These are phyloP conservation scores for Gypsophila paniculata DNA, from an alignment of 179 eudicot species.

Conservation along the genomic window DNA sequence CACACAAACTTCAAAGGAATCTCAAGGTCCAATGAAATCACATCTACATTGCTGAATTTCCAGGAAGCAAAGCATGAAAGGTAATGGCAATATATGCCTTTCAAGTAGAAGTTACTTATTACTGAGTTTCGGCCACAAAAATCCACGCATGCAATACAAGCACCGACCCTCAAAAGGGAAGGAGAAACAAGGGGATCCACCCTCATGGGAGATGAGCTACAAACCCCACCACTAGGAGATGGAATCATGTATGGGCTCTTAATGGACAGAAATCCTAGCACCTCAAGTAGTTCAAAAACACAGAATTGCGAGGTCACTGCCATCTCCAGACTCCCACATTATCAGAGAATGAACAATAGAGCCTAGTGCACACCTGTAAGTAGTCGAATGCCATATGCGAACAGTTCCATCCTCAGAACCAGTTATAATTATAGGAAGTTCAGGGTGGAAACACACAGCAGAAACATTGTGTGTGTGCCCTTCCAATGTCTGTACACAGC, in stretches of 20 bases:
- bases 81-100: background rate
- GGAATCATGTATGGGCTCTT: background rate
- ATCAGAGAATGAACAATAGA: background rate
- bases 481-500: constrained; percentile 90
- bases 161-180: background rate
- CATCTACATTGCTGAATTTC: background rate
- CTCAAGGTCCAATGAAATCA: background rate
- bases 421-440: constrained; percentile 80
- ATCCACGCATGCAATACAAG: background rate
- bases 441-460: constrained; percentile 90
- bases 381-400: constrained; percentile 89
- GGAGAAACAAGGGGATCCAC: background rate
- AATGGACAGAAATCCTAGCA: background rate
- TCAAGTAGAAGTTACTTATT: background rate
- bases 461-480: constrained; percentile 91
- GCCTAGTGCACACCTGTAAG: constrained; percentile 49
- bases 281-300: constrained; percentile 7
- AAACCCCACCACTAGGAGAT: background rate
- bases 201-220: background rate
- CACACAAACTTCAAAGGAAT: constrained; percentile 13
- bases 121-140: background rate
- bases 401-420: constrained; percentile 96
- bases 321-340: constrained; percentile 1
- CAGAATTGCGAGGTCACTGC: constrained; percentile 1
- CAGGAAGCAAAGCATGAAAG: background rate